Conservation (phyloP, 441 rosid species). For the Dalechampia spathulata region DNA sequence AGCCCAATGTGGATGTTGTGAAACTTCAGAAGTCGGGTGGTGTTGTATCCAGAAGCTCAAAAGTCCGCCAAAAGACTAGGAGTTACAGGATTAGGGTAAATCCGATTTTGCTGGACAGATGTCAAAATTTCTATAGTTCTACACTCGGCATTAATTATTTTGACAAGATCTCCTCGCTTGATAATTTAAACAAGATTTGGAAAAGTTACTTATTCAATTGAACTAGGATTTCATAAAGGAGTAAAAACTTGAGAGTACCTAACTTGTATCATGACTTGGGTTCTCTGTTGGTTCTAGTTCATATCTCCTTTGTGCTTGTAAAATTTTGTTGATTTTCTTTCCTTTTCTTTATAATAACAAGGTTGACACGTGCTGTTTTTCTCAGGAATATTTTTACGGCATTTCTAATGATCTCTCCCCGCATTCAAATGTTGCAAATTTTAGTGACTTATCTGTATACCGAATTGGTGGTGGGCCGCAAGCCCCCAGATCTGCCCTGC, state of each 20-base stretch:
- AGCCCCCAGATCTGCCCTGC: slow-evolving; percentile 79
- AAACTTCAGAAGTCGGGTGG: slow-evolving; percentile 91
- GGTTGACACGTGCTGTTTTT: slow-evolving; percentile 1
- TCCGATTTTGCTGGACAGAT: not conserved
- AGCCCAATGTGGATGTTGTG: slow-evolving; percentile 73
- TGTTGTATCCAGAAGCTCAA: slow-evolving; percentile 64
- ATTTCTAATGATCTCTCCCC: slow-evolving; percentile 71
- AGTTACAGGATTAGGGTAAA: slow-evolving; percentile 64
- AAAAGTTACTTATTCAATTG: not conserved
- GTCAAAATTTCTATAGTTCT: not conserved
- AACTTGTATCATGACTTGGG: not conserved
- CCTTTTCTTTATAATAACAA: not conserved
- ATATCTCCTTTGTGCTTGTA: not conserved
- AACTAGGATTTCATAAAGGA: not conserved
- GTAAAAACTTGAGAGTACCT: too few species aligned
- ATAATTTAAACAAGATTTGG: not conserved
- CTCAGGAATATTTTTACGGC: slow-evolving; percentile 84
- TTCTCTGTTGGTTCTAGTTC: not conserved
- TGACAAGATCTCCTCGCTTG: too few species aligned
- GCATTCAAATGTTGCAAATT: slow-evolving; percentile 51
- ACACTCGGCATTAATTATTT: not conserved
- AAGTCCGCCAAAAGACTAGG: slow-evolving; percentile 56
- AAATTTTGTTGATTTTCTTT: not conserved
- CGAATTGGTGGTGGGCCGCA: slow-evolving; percentile 86
- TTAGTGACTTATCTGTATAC: slow-evolving; percentile 57